Conservation (phyloP, 805 yeast species). For the Cyberlindnera suaveolens region DNA sequence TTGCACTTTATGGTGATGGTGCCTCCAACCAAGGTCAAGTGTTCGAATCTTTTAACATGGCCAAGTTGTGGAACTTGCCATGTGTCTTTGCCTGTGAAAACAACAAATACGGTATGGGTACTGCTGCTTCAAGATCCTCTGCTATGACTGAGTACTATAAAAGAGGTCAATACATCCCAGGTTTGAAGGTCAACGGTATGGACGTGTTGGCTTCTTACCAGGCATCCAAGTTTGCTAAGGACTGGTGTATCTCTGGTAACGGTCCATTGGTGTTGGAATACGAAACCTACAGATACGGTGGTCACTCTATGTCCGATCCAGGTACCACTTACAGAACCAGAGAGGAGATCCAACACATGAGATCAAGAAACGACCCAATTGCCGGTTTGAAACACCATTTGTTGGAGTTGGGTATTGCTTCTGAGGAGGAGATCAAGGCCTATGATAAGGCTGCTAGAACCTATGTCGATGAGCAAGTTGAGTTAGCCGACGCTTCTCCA, state of each 20-base stretch:
- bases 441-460: slow-evolving; percentile 96
- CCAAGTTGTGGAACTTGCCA: slow-evolving; percentile 96
- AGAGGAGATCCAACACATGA: slow-evolving; percentile 99
- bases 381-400: slow-evolving; percentile 89
- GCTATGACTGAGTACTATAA: slow-evolving; percentile 95
- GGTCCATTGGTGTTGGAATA: slow-evolving; percentile 96
- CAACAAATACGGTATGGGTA: slow-evolving; percentile 99
- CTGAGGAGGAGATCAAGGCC: slow-evolving; percentile 91
- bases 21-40: slow-evolving; percentile 99
- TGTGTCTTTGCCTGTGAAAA: slow-evolving; percentile 94
- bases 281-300: slow-evolving; percentile 99
- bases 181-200: slow-evolving; percentile 98
- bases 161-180: slow-evolving; percentile 99
- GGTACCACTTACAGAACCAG: slow-evolving; percentile 99
- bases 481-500: slow-evolving; percentile 87
- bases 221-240: slow-evolving; percentile 95
- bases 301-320: slow-evolving; percentile 99
- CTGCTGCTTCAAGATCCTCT: slow-evolving; percentile 93
- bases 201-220: slow-evolving; percentile 92
- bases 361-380: slow-evolving; percentile 96
- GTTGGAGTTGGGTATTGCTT: slow-evolving; percentile 75
- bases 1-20: slow-evolving; percentile 96
- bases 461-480: slow-evolving; percentile 90
- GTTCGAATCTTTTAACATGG: slow-evolving; percentile 97
- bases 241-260: slow-evolving; percentile 88